Base-by-base conservation (phyloP, 805 yeast species). In the Sugiyamaella floridensis region DNA sequence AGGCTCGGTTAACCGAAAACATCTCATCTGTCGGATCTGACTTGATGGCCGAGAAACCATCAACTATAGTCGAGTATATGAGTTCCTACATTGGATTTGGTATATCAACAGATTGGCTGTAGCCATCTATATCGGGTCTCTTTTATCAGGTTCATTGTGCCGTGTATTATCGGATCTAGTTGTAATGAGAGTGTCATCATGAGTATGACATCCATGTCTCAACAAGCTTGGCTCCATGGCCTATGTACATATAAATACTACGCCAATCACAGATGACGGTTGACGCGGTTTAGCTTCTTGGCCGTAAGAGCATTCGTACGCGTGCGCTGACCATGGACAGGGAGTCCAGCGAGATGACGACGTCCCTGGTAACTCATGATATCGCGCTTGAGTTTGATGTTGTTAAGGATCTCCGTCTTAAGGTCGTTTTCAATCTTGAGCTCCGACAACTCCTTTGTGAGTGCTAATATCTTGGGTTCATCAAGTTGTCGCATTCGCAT, bases 401-500 rank as follows among this genome's bases (percentile, higher is more conserved):
- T 89, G 41, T 82, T 83, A 62, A 85, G 79, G 46, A 70, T 64
- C 58, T 70, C 71, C 49, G 67, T 69, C 26, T 89, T 76, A 56
- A 85, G 76, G 44, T 89, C 88, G 48, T 89, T 88, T 64, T 90
- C 98, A 48, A 92, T 85, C 10, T 86, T 80, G 77, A 86, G 76
- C 42, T 81, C 85, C 1, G 95, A 81, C 47, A 93, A 75, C 67
- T 93, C 97, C 67, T 89, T 92, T 40, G 96, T 85, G 45, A 93
- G 75, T 37, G 86, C 81, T 80, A 92, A 78, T 45, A 89, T 77
- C 62, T 89, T 95, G 26, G 89, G 86, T 70, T 93, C 98, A 28
- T 85, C 75, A 40, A 93, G 78, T 70, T 93, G 96, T 67, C 87
- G 93, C 86, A 90, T 85, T 71, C 96, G 81, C 95, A 92, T 90